These are phyloP conservation scores for Sarcocystis neurona DNA, from an alignment of 169 alveolate species.

Conservation along the genomic window DNA sequence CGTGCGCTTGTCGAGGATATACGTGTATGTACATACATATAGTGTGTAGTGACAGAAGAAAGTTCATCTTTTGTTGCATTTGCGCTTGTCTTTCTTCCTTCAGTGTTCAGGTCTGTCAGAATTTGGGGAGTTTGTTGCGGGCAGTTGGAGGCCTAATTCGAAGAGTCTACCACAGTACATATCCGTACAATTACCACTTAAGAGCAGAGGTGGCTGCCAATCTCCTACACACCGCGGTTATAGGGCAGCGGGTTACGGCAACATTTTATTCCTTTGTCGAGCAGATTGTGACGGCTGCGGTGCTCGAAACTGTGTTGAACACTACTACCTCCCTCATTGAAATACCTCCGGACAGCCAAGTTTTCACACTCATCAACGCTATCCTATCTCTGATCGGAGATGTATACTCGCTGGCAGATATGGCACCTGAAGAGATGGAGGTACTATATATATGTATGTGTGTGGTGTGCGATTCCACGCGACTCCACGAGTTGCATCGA, in stretches of 20 bases:
- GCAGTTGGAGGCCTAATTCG: not conserved
- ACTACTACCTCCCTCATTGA: constrained; percentile 1
- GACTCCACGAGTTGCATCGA: too few species aligned
- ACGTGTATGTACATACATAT: too few species aligned
- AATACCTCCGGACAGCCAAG: constrained; percentile 8
- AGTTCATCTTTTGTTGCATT: too few species aligned
- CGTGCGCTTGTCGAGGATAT: too few species aligned
- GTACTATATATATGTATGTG: too few species aligned
- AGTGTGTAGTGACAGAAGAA: too few species aligned
- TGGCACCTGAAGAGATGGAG: constrained; percentile 4
- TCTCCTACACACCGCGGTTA: not conserved
- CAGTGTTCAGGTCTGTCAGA: constrained; percentile 42
- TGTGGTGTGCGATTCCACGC: too few species aligned
- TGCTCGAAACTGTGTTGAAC: constrained; percentile 20
- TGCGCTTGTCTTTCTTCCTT: not conserved
- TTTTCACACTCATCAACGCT: constrained; percentile 2
- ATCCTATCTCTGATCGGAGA: constrained; percentile 14
- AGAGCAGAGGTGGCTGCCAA: constrained; percentile 13
- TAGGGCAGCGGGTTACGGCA: constrained; percentile 13
- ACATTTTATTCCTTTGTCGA: constrained; percentile 3
- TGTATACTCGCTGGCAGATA: constrained; percentile 22
- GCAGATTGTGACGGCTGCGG: constrained; percentile 17
- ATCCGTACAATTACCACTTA: not conserved
- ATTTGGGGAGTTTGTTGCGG: constrained; percentile 16
- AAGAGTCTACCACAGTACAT: not conserved